Evolutionary conservation across 2,329 filamentous ascomycete genomes (phyloP).

Genomic region (Exserohilum rostratum): DNA sequence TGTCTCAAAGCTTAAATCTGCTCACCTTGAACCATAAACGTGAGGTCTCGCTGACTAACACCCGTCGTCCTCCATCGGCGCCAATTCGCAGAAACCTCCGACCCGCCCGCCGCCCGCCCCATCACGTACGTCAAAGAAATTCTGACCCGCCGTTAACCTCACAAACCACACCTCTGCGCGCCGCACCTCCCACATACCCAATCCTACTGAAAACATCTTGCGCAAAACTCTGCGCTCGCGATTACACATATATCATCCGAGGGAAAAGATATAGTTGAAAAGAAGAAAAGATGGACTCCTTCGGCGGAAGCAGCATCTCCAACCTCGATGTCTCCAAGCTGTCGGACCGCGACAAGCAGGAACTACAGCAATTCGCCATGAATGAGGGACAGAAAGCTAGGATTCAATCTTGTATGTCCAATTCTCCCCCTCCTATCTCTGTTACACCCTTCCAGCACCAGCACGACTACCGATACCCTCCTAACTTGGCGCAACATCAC

Average conservation of each 20-base stretch:
- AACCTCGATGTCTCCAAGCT: slow-evolving; percentile 74
- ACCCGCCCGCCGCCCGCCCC: not conserved
- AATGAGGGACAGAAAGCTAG: slow-evolving; percentile 86
- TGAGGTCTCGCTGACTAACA: not conserved
- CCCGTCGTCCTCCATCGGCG: not conserved
- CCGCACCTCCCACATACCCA: not conserved
- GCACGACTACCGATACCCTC: no score
- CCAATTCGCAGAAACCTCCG: slow-evolving; percentile 1
- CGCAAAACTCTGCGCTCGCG: slow-evolving; percentile 6
- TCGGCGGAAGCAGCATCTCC: slow-evolving; percentile 48
- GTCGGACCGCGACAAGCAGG: slow-evolving; percentile 80
- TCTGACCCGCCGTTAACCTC: no score
- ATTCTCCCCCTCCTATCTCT: not conserved
- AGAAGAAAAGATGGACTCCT: slow-evolving; percentile 37
- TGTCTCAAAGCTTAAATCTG: no score
- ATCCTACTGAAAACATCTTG: not conserved
- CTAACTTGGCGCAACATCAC: no score
- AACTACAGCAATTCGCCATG: slow-evolving; percentile 83
- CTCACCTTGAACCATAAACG: not conserved
- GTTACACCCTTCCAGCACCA: not conserved
- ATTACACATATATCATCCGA: not conserved
- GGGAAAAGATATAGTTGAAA: slow-evolving; percentile 2
- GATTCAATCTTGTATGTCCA: slow-evolving; percentile 58
- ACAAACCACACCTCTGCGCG: not conserved
- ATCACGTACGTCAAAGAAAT: slow-evolving; percentile 9